These are phyloP conservation scores for Pleurotus ostreatus DNA, from an alignment of 768 basidiomycete genomes.

Conservation along the genomic window DNA sequence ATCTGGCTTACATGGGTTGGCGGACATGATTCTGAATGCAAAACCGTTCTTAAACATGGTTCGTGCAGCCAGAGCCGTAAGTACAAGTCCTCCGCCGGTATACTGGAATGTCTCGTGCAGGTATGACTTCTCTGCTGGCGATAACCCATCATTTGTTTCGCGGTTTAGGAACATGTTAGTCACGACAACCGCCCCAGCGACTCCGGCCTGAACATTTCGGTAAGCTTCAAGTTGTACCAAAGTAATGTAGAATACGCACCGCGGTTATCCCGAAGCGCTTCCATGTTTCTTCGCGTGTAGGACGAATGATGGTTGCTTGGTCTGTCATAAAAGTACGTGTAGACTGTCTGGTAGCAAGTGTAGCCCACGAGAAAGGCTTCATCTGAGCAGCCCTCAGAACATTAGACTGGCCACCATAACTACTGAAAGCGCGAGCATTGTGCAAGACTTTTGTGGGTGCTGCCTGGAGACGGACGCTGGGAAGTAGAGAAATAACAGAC, in stretches of 20 bases:
- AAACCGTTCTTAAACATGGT: conserved; percentile 66
- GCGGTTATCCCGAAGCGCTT: conserved; percentile 44
- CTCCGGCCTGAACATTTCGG: conserved; percentile 47
- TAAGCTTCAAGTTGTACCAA: not conserved
- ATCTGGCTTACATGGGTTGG: conserved; percentile 67
- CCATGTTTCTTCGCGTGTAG: conserved; percentile 39
- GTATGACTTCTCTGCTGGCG: conserved; percentile 58
- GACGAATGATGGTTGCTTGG: conserved; percentile 27
- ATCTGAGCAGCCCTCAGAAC: too few species aligned
- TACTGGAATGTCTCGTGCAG: conserved; percentile 80
- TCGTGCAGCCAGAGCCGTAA: conserved; percentile 81
- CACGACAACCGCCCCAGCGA: conserved; percentile 65
- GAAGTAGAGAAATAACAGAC: too few species aligned
- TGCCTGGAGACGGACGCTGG: too few species aligned
- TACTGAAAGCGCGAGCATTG: too few species aligned
- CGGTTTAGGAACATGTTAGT: conserved; percentile 69
- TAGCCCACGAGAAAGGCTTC: conserved; percentile 10
- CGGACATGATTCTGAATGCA: conserved; percentile 72
- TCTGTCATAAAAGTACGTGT: conserved; percentile 52
- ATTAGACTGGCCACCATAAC: too few species aligned
- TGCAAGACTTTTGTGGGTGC: too few species aligned
- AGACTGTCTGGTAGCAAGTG: conserved; percentile 19
- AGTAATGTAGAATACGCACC: conserved; percentile 27
- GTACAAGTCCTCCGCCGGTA: conserved; percentile 71
- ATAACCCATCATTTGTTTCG: conserved; percentile 70